Percentiles rank a stretch among this genome's conserved stretches.
Evolutionary conservation across 352 stramenopile genomes (phyloP).

Genomic region (Pythium apleroticum): DNA sequence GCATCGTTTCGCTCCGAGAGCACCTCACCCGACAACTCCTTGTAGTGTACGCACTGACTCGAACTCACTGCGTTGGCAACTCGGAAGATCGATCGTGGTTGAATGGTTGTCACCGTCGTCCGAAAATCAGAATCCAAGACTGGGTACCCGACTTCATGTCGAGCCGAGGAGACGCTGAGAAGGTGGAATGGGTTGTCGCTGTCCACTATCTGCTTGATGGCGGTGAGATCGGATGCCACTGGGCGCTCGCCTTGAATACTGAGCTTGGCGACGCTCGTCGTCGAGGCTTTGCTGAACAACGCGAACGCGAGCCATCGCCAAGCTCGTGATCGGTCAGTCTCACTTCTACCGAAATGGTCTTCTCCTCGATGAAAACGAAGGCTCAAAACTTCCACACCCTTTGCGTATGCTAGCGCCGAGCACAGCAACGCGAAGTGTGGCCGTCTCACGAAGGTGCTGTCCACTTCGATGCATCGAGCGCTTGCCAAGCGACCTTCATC

Average conservation of each 20-base stretch:
- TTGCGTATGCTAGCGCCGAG: constrained; percentile 2
- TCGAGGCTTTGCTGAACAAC: constrained; percentile 3
- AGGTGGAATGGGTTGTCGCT: not conserved
- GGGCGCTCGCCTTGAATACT: not conserved
- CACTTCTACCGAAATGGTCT: not conserved
- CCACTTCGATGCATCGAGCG: not conserved
- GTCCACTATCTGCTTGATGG: constrained; percentile 5
- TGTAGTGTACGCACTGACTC: not conserved
- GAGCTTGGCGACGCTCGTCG: not conserved
- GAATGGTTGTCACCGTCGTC: not conserved
- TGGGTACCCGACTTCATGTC: not conserved
- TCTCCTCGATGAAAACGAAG: not conserved
- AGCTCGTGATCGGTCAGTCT: not conserved
- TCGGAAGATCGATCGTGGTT: not conserved
- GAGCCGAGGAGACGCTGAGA: not conserved
- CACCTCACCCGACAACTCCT: not conserved
- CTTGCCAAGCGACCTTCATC: constrained; percentile 1
- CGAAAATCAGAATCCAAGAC: not conserved
- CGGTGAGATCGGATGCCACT: not conserved
- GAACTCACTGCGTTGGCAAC: not conserved
- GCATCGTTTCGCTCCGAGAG: not conserved
- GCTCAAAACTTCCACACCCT: not conserved
- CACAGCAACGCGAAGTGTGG: constrained; percentile 3
- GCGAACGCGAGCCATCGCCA: constrained; percentile 11
- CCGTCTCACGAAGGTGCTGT: not conserved